phyloP scores from a whole-genome alignment of 768 basidiomycete genomes.

The Amanita jacksonii region DNA sequence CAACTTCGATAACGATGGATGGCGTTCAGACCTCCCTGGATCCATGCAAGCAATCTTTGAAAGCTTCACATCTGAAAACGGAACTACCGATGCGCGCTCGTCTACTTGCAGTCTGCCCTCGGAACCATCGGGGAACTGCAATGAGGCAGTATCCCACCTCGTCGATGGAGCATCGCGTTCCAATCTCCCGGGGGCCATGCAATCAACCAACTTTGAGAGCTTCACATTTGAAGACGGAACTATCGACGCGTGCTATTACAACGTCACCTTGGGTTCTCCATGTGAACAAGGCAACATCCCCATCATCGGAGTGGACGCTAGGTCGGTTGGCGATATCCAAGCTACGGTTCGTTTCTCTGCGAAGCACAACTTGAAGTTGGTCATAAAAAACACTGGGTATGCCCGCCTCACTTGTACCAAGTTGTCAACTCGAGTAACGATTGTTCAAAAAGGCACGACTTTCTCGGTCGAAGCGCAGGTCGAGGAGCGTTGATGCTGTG shows the following conservation, averaged over 20 bases:
- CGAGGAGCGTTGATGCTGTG: constrained; percentile 29
- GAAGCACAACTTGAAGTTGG: constrained; percentile 26
- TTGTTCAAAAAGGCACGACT: constrained; percentile 21
- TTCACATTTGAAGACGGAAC: constrained; percentile 31
- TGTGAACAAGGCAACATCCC: constrained; percentile 38
- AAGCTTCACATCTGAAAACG: not conserved
- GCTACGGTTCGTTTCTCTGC: constrained; percentile 28
- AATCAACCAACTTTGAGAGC: constrained; percentile 15
- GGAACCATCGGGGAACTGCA: too few species aligned
- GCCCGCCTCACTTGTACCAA: too few species aligned
- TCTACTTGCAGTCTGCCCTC: not conserved
- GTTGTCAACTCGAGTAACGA: too few species aligned
- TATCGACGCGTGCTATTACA: constrained; percentile 41
- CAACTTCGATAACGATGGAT: not conserved
- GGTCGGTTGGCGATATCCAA: constrained; percentile 28
- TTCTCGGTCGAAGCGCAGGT: constrained; percentile 28
- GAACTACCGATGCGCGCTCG: not conserved
- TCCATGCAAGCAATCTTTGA: not conserved
- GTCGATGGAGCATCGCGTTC: too few species aligned
- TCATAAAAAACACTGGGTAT: constrained; percentile 13
- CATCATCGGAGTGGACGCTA: constrained; percentile 30
- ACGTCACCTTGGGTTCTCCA: constrained; percentile 28
- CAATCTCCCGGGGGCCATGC: not conserved
- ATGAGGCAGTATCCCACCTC: too few species aligned
- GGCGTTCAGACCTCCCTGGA: not conserved